phyloP scores from a whole-genome alignment of 805 yeast species.

The Saturnispora besseyi region DNA sequence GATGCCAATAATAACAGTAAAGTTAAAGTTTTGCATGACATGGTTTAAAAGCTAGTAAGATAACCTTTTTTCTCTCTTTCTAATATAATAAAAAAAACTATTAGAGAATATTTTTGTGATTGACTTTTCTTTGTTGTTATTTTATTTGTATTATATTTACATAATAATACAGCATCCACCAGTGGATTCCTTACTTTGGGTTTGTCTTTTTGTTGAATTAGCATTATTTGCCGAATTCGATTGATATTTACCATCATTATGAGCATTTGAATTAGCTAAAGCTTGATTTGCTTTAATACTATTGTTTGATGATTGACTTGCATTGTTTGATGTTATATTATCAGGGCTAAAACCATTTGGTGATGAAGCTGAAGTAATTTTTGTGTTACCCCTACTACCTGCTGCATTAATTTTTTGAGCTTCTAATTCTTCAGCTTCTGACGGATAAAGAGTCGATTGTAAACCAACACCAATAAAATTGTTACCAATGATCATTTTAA shows the following conservation, averaged over 20 bases:
- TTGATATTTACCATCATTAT: not conserved
- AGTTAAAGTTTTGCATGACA: no score
- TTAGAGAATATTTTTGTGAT: no score
- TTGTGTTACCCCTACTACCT: not conserved
- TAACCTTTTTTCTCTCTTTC: no score
- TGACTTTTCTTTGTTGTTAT: not conserved
- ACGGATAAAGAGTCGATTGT: conserved; percentile 23
- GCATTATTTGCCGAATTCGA: not conserved
- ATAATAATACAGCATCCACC: conserved; percentile 30
- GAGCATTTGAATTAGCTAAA: conserved; percentile 6
- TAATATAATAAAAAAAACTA: no score
- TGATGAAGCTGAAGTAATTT: not conserved
- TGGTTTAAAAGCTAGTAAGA: no score
- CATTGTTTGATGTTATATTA: not conserved
- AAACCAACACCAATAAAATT: conserved; percentile 21
- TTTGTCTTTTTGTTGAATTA: conserved; percentile 5
- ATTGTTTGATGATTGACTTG: not conserved
- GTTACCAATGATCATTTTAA: conserved; percentile 26
- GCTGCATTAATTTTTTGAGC: conserved; percentile 8
- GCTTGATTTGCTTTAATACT: not conserved
- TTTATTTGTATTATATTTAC: conserved; percentile 11
- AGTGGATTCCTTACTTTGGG: conserved; percentile 13
- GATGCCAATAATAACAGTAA: no score
- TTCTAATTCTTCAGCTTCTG: conserved; percentile 16
- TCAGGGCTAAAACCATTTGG: not conserved